Percentiles rank a stretch among this genome's conserved stretches.
These are phyloP conservation scores for Ogataea angusta DNA, from an alignment of 805 yeast genomes.

Conservation along the genomic window DNA sequence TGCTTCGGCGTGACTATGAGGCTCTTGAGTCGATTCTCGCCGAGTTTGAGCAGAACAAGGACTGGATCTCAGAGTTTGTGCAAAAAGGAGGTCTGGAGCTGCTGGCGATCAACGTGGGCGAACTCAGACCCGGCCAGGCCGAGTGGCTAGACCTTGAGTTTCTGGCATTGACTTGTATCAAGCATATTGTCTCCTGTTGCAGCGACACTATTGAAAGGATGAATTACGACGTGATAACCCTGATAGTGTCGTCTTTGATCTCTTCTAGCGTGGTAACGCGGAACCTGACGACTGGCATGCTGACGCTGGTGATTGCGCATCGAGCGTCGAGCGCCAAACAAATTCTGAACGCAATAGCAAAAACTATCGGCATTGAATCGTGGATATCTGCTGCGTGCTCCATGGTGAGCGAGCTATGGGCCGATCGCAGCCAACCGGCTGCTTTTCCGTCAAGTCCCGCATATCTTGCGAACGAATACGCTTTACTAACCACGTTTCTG, in stretches of 20 bases:
- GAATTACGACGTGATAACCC: conserved; percentile 47
- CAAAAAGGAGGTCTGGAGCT: conserved; percentile 79
- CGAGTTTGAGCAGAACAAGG: conserved; percentile 17
- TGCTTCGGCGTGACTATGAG: conserved; percentile 40
- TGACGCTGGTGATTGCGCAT: conserved; percentile 44
- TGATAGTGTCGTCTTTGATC: conserved; percentile 67
- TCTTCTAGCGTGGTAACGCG: conserved; percentile 77
- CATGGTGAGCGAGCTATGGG: conserved; percentile 5
- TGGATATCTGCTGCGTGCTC: conserved; percentile 22
- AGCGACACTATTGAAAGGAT: conserved; percentile 56
- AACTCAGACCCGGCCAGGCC: conserved; percentile 39
- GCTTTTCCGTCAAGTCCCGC: neutral
- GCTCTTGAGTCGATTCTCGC: conserved; percentile 23
- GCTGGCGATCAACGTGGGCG: conserved; percentile 62
- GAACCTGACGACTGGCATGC: conserved; percentile 73
- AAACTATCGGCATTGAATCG: neutral
- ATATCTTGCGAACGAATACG: conserved; percentile 49
- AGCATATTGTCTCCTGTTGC: conserved; percentile 63
- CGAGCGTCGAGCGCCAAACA: conserved; percentile 14
- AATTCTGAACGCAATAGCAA: neutral
- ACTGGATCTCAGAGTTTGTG: conserved; percentile 80
- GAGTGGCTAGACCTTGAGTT: conserved; percentile 64
- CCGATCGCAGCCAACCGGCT: neutral
- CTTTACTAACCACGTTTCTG: conserved; percentile 65
- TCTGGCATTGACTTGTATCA: conserved; percentile 71